Base-by-base conservation (phyloP, 495 filamentous ascomycete genomes). In the Aspergillus incahuasiensis region DNA sequence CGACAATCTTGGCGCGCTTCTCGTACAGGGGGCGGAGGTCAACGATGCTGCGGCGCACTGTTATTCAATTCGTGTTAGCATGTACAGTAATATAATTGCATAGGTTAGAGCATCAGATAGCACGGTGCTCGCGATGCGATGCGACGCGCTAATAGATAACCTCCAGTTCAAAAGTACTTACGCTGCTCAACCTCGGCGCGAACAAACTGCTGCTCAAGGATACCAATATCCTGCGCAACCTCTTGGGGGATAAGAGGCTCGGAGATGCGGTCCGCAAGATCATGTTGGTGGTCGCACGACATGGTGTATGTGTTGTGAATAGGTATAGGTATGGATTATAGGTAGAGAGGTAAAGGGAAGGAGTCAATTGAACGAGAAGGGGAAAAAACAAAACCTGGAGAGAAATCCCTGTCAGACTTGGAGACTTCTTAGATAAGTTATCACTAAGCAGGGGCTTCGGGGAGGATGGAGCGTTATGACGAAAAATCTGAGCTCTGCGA, bases 1-100 rank as follows among this genome's bases (percentile, higher is more conserved):
- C 69, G 54, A 89, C 78, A 53, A 88, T 67, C 63, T 79, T 75
- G n/a, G 79, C 74, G 65, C 92, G 87, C 73, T 86, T 85, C 52
- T 80, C 71, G 73, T 87, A 95, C 55, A 92, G 78, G 24, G 86
- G 80, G 40, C 73, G 68, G 54, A 81, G 63, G 35, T 67, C 49
- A 21, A 65, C 60, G 56, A 67, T 54, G 35, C 65, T 62, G 34
- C 62, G 54, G 57, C 72, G 72, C 56, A 77, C 74, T 77, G 40
- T 38, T 75, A 35, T 38, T 35, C 13, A 25, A 21, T 41, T 55
- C 22, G 41, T 20, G 35, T 50, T 22, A 55, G 54, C 16, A 43
- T 50, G 24, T 38, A 46, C 21, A 55, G 12, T 42, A 19, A 19
- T 42, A 19, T 21, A 42, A 21, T 15, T 15, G 38, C 40, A 42